These are phyloP conservation scores for Casuarina equisetifolia DNA, from an alignment of 306 rosid species.

Conservation along the genomic window DNA sequence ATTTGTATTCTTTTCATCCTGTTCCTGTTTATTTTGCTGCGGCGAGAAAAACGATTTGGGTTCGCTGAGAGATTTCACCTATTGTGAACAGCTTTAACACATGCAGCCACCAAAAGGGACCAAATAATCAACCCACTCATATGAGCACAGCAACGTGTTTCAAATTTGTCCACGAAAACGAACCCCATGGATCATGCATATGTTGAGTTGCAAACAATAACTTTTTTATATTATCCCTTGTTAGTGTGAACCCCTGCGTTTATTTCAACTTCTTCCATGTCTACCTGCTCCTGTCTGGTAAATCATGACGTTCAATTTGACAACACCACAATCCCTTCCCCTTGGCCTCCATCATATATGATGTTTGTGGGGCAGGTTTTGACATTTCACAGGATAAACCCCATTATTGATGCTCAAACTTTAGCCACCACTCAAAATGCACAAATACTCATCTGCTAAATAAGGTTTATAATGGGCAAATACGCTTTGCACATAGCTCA, in stretches of 20 bases:
- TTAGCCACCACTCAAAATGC: background rate
- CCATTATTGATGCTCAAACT: conserved; percentile 2
- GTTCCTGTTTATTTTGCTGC: too few species aligned
- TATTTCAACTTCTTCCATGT: background rate
- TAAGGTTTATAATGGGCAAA: too few species aligned
- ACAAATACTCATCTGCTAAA: background rate
- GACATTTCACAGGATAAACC: conserved; percentile 8
- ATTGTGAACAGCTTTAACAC: background rate
- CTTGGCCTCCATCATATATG: conserved; percentile 13
- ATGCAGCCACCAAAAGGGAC: conserved; percentile 14
- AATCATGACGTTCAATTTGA: conserved; percentile 1
- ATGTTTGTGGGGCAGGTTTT: conserved; percentile 28
- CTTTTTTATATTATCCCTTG: background rate
- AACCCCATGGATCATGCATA: background rate
- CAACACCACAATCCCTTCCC: conserved; percentile 13
- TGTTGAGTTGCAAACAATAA: background rate
- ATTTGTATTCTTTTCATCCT: too few species aligned
- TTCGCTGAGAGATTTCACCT: too few species aligned
- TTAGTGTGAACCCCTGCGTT: background rate
- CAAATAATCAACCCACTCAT: background rate
- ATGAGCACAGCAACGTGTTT: background rate
- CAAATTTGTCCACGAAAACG: background rate
- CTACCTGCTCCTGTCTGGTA: background rate
- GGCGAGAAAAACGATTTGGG: too few species aligned
- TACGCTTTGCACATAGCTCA: too few species aligned